These are phyloP conservation scores for Neocucurbitaria cava DNA, from an alignment of 2,329 filamentous ascomycete species.

Conservation along the genomic window DNA sequence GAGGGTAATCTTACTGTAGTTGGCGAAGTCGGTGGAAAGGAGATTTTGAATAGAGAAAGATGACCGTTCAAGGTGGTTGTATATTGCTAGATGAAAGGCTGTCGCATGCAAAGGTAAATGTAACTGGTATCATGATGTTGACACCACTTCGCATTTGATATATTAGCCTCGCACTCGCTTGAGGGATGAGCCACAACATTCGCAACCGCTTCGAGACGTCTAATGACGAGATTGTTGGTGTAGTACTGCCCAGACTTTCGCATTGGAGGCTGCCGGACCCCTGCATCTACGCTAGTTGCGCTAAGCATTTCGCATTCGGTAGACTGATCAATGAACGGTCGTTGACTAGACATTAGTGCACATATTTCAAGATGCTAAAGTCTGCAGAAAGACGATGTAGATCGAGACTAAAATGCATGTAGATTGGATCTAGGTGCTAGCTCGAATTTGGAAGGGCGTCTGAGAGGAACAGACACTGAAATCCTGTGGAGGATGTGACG, in stretches of 20 bases:
- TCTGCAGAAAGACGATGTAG: too few species aligned
- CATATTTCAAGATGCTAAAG: too few species aligned
- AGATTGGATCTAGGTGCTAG: too few species aligned
- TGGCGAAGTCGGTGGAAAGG: neutral
- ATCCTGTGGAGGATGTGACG: neutral
- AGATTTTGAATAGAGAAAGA: neutral
- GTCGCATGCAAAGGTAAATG: neutral
- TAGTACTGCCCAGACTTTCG: neutral
- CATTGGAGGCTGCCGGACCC: neutral
- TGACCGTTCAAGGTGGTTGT: neutral
- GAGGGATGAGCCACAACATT: neutral
- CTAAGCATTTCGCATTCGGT: slow-evolving; percentile 8
- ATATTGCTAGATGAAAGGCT: neutral
- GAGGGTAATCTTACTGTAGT: neutral
- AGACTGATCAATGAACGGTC: neutral
- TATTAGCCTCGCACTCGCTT: neutral
- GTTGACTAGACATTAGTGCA: neutral
- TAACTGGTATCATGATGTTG: neutral
- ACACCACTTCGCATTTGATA: neutral
- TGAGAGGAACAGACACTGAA: neutral
- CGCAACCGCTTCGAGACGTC: neutral
- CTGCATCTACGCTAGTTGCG: neutral
- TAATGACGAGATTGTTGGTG: neutral
- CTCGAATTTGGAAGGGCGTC: too few species aligned
- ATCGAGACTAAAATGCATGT: too few species aligned